A percentile compares a stretch with the other conserved stretches of the same genome.
Conservation (phyloP, 208 protist genomes). For the Strigomonas culicis region DNA sequence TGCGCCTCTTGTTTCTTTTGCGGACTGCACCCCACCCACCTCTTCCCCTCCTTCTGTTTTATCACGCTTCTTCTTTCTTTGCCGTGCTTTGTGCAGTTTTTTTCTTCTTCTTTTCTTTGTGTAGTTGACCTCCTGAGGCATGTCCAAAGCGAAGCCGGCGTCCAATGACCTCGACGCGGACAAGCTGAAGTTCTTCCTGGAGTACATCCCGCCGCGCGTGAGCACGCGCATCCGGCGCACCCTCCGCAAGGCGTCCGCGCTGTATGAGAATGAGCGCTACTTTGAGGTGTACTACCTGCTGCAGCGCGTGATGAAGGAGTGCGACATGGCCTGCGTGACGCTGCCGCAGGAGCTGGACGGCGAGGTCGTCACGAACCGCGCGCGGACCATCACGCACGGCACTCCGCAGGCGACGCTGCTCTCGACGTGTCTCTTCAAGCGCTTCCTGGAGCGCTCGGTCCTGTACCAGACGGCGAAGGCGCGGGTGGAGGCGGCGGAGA, state of each 20-base stretch:
- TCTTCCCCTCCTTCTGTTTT: conserved; percentile 9
- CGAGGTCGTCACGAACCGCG: conserved; percentile 21
- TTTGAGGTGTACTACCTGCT: conserved; percentile 42
- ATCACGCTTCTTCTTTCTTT: conserved; percentile 4
- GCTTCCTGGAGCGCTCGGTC: conserved; percentile 28
- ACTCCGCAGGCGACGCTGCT: conserved; percentile 11
- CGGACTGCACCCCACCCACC: background rate
- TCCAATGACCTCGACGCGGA: conserved; percentile 20
- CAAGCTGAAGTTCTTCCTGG: conserved; percentile 11
- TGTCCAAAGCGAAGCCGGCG: conserved; percentile 3
- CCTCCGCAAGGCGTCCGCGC: conserved; percentile 20
- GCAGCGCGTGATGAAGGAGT: conserved; percentile 24
- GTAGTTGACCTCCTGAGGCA: background rate
- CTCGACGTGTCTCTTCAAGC: conserved; percentile 34
- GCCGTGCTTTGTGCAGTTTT: background rate
- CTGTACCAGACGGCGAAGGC: conserved; percentile 28
- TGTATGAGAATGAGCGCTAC: conserved; percentile 42
- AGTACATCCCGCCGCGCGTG: conserved; percentile 21
- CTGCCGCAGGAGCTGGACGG: conserved; percentile 15
- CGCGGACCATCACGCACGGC: conserved; percentile 9
- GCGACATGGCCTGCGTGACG: conserved; percentile 16
- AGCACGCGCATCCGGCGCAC: conserved; percentile 12
- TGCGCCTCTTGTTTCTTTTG: background rate
- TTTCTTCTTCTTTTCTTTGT: conserved; percentile 12
- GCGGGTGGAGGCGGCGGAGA: conserved; percentile 22